Conservation (phyloP, 2,329 filamentous ascomycete species). For the Penicillium janthinellum region DNA sequence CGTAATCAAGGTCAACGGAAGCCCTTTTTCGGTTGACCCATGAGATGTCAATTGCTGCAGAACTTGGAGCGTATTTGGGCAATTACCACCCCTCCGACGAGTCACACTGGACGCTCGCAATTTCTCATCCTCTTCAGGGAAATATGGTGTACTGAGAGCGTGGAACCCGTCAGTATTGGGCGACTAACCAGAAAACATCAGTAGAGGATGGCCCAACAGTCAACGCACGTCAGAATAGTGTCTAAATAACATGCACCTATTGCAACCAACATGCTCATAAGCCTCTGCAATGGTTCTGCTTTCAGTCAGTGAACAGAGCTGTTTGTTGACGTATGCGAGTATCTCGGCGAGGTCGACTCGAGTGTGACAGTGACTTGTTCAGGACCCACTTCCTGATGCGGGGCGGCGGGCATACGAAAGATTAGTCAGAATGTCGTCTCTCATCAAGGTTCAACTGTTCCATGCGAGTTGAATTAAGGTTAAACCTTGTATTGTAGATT, state of each 20-base stretch:
- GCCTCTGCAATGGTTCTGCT: not conserved
- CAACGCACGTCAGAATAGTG: conserved; percentile 64
- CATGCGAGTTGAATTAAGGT: no score
- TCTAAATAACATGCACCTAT: conserved; percentile 71
- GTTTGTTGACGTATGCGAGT: not conserved
- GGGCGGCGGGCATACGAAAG: not conserved
- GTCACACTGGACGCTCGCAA: conserved; percentile 63
- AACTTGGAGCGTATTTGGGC: conserved; percentile 71
- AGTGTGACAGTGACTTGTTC: not conserved
- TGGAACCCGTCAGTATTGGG: not conserved
- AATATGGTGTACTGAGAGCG: conserved; percentile 50
- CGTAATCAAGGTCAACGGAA: conserved; percentile 42
- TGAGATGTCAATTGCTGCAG: conserved; percentile 61
- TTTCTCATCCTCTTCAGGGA: conserved; percentile 72
- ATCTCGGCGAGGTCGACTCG: not conserved
- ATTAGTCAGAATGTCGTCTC: not conserved
- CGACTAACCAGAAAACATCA: not conserved
- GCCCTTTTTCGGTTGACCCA: conserved; percentile 2
- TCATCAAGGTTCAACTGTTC: not conserved
- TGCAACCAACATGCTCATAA: conserved; percentile 55
- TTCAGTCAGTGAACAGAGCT: not conserved
- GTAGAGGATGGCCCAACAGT: not conserved
- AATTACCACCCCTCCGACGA: conserved; percentile 70
- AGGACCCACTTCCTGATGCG: not conserved
- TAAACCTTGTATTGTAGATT: not conserved